Base-by-base conservation (phyloP, 2,329 filamentous ascomycete species). In the Keithomyces neogunnii region DNA sequence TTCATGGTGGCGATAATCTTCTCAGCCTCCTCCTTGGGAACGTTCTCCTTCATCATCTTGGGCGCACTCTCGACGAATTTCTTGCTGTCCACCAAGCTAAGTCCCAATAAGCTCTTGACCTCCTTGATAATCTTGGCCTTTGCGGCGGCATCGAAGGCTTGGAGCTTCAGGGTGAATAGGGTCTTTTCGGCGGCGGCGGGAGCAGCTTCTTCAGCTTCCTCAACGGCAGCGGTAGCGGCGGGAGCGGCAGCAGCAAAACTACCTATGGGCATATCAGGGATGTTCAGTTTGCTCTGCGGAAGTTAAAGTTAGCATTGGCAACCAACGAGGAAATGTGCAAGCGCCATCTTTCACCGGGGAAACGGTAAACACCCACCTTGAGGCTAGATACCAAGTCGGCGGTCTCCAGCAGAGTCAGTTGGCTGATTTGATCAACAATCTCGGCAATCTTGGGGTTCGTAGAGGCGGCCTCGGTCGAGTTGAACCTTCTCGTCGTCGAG, bases 51-150 rank as follows among this genome's bases (percentile, higher is more conserved):
- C 89, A 99, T 88, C 71, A 89, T 76, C 86, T 99, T 99, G 58
- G 93, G 93, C 61, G 88, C 91, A 67, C 88, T 89, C 80, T 99
- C 93, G 59, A 99, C 93, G 66, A 99, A 99, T 79, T 99, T 99
- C 86, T 99, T 99, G 75, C 89, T 95, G 73, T 99, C 93, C 61
- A 99, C 95, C 76, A 99, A 80, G 69, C 88, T 95, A 67, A 99
- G 74, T 43, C 93, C 93, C 55, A 99, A 77, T 82, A 99, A 80
- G 65, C 83, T 85, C 84, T 99, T 99, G 76, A 99, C 81, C 78
- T 99, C 93, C 82, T 99, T 99, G 81, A 99, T 99, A 64, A 99
- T 78, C 86, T 99, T 99, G 64, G 95, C 90, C 80, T 99, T 99
- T 58, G 92, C 76, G 48, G 74, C 79, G 31, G 90, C 79, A 49